phyloP scores from a whole-genome alignment of 257 asterid species.

The Primulina eburnea region DNA sequence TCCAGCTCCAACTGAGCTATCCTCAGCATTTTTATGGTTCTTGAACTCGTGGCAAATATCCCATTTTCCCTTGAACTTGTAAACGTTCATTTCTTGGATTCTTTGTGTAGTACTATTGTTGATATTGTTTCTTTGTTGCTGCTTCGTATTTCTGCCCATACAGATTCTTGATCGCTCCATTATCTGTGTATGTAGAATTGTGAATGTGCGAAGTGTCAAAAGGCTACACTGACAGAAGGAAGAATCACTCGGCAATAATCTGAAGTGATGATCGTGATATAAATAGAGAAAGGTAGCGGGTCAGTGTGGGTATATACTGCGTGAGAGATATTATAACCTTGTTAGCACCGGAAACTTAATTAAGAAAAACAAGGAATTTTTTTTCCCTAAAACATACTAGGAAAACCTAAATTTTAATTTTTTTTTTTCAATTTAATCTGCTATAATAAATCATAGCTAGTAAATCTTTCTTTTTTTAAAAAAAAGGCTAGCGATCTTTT shows the following conservation, averaged over 20 bases:
- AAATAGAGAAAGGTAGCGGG: background rate
- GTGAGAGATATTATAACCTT: too few species aligned
- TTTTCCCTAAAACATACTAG: too few species aligned
- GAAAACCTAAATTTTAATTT: too few species aligned
- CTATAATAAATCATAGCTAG: too few species aligned
- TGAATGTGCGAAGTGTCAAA: constrained; percentile 19
- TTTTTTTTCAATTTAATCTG: too few species aligned
- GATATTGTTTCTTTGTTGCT: constrained; percentile 22
- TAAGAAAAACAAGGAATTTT: background rate
- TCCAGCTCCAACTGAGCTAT: constrained; percentile 47
- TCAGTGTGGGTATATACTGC: too few species aligned
- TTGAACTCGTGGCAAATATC: background rate
- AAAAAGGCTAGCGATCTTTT: too few species aligned
- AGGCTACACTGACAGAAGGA: background rate
- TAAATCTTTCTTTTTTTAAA: too few species aligned
- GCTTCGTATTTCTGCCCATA: constrained; percentile 19
- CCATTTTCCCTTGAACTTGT: constrained; percentile 38
- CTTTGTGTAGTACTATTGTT: background rate
- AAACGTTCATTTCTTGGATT: constrained; percentile 33
- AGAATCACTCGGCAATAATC: background rate
- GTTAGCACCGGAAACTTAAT: background rate
- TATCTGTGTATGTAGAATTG: background rate
- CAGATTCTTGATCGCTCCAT: constrained; percentile 25
- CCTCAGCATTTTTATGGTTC: constrained; percentile 22
- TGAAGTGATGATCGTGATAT: background rate